These are phyloP conservation scores for Arachis hypogaea DNA, from an alignment of 306 rosid species.

Conservation along the genomic window DNA sequence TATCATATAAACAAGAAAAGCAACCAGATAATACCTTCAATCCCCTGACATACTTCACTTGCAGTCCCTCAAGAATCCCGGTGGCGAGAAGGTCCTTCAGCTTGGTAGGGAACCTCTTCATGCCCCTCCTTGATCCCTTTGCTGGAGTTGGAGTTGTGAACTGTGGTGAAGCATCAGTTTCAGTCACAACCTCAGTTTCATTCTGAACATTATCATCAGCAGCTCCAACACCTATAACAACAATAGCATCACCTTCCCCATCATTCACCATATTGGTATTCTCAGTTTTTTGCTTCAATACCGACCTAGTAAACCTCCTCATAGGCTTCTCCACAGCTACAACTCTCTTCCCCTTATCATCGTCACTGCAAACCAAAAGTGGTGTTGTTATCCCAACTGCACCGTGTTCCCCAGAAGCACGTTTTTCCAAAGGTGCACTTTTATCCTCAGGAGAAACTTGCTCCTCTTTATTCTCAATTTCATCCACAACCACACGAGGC, in stretches of 20 bases:
- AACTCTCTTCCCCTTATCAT: slow-evolving; percentile 5
- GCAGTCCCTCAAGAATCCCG: slow-evolving; percentile 83
- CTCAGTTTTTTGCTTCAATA: slow-evolving; percentile 51
- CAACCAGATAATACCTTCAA: slow-evolving; percentile 54
- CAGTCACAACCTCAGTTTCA: slow-evolving; percentile 11
- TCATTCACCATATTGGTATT: slow-evolving; percentile 11
- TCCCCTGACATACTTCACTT: slow-evolving; percentile 68
- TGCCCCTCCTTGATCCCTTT: not conserved
- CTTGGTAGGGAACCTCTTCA: slow-evolving; percentile 69
- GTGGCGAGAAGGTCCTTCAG: slow-evolving; percentile 78
- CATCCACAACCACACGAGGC: slow-evolving; percentile 25
- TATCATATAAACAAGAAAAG: not conserved
- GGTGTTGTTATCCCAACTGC: not conserved
- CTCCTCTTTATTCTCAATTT: not conserved
- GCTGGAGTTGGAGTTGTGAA: slow-evolving; percentile 11
- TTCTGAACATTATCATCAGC: slow-evolving; percentile 24
- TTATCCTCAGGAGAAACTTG: slow-evolving; percentile 24
- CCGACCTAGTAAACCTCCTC: slow-evolving; percentile 73
- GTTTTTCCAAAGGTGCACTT: not conserved
- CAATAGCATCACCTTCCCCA: slow-evolving; percentile 17
- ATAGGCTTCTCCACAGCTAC: slow-evolving; percentile 34
- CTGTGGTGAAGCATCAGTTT: not conserved
- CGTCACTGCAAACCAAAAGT: not conserved
- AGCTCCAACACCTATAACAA: slow-evolving; percentile 13
- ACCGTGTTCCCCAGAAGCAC: not conserved